Percentiles rank a stretch among this genome's conserved stretches.
phyloP scores from a whole-genome alignment of 192 early-diverging fungal genomes.

The Borealophlyctis nickersoniae region DNA sequence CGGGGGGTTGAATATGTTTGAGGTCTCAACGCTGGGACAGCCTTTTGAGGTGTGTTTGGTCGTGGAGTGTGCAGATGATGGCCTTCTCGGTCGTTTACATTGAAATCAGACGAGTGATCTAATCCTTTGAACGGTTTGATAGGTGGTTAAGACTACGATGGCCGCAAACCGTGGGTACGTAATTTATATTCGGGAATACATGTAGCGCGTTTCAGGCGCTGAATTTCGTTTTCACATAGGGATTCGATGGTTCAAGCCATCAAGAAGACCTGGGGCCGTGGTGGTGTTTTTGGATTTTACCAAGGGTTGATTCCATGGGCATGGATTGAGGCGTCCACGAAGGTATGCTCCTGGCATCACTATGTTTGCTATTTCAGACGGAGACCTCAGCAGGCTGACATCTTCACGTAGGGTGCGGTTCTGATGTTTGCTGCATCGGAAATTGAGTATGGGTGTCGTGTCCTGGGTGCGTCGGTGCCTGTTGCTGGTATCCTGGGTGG shows the following conservation, averaged over 20 bases:
- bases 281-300: slow-evolving; percentile 88
- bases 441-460: slow-evolving; percentile 59
- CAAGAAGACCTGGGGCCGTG: slow-evolving; percentile 72
- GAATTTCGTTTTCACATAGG: no score
- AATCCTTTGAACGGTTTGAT: no score
- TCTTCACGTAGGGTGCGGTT: slow-evolving; percentile 51
- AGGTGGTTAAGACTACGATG: slow-evolving; percentile 94
- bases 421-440: slow-evolving; percentile 69
- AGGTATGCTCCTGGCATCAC: slow-evolving; percentile 15
- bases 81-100: not conserved
- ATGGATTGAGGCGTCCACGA: slow-evolving; percentile 77
- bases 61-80: not conserved
- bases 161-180: slow-evolving; percentile 47
- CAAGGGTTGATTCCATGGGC: slow-evolving; percentile 78
- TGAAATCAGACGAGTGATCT: no score
- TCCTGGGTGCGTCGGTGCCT: slow-evolving; percentile 31
- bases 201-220: not conserved
- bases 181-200: not conserved
- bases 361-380: not conserved
- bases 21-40: slow-evolving; percentile 88
- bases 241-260: slow-evolving; percentile 71
- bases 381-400: not conserved
- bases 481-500: slow-evolving; percentile 81
- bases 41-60: slow-evolving; percentile 93
- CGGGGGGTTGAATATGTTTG: slow-evolving; percentile 73